Evolutionary conservation across 2,329 filamentous ascomycete genomes (phyloP), one percentile per base, ranked within the genome.

Genomic region (Didymosphaeria variabile): DNA sequence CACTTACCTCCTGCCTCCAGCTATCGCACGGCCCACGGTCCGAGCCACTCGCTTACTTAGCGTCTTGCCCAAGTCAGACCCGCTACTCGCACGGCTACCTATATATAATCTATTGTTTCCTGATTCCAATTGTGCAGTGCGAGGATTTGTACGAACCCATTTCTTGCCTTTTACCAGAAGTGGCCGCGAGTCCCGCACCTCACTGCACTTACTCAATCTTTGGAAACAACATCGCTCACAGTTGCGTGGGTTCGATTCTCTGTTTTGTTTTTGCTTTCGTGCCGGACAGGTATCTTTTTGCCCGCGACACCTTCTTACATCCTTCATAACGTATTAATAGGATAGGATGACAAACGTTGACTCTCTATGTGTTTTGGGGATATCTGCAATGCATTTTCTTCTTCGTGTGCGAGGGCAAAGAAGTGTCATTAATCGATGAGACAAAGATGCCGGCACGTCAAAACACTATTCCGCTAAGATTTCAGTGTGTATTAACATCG

Each of bases 101-200:
- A 67, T 70, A 71, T 68, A 69, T 40, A 54, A 56, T 51, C 31
- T 34, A 75, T 58, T 63, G 65, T 70, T 21, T 17, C 0, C 0
- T 19, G 13, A 7, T 13, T 3, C 34, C 10, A 32, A 34, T 72
- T 69, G 75, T 85, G 86, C 87, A 88, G 87, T 88, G 87, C 86
- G 86, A 89, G 86, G 86, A 85, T 80, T 86, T 88, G 89, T 82
- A 85, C 75, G 87, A 89, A 90, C 87, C 87, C 87, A 88, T 87
- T 87, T 88, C 87, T 90, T 90, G 87, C 87, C 87, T 89, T 90
- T 90, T 90, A 90, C 88, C 88, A 90, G 88, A 90, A 88, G 88
- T 89, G 87, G 87, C 88, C 87, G 87, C 89, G 87, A 86, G 78
- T 81, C 82, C 82, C 83, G 83, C 84, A 86, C 79, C 79, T 85